phyloP scores from a whole-genome alignment of 2,329 filamentous ascomycete species.

The Aspergillus proliferans region DNA sequence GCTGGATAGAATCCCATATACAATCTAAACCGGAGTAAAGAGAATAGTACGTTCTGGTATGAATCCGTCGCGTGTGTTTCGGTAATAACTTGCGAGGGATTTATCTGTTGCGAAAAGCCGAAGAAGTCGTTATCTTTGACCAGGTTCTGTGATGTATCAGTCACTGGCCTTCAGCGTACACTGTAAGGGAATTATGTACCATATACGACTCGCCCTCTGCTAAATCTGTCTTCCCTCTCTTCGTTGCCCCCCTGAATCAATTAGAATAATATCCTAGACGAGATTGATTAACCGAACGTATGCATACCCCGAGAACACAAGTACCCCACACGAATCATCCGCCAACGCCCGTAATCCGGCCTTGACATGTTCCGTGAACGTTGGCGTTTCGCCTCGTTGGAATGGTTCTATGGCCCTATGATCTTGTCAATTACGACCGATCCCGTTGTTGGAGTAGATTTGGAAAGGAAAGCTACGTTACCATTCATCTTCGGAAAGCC shows the following conservation, averaged over 20 bases:
- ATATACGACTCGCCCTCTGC: constrained; percentile 62
- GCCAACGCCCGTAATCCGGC: constrained; percentile 54
- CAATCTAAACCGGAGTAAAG: constrained; percentile 52
- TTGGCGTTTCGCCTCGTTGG: constrained; percentile 69
- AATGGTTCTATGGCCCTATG: constrained; percentile 66
- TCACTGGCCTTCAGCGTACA: no score
- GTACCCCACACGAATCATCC: constrained; percentile 42
- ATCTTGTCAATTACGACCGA: neutral
- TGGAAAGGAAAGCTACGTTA: constrained; percentile 8
- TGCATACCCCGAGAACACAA: constrained; percentile 67
- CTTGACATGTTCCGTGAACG: constrained; percentile 70
- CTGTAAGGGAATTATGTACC: constrained; percentile 21
- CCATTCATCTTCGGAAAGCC: constrained; percentile 57
- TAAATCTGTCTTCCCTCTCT: constrained; percentile 45
- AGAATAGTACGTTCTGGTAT: constrained; percentile 77
- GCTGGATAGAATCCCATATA: constrained; percentile 47
- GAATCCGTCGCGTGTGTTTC: constrained; percentile 76
- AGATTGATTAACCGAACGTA: constrained; percentile 7
- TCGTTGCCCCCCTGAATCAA: constrained; percentile 54
- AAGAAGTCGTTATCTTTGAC: constrained; percentile 31
- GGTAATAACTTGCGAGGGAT: constrained; percentile 41
- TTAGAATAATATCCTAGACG: neutral
- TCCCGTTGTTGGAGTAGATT: neutral
- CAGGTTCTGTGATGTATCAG: constrained; percentile 23
- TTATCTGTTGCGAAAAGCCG: constrained; percentile 7